Conservation (phyloP, 306 rosid genomes). For the Prinsepia uniflora region DNA sequence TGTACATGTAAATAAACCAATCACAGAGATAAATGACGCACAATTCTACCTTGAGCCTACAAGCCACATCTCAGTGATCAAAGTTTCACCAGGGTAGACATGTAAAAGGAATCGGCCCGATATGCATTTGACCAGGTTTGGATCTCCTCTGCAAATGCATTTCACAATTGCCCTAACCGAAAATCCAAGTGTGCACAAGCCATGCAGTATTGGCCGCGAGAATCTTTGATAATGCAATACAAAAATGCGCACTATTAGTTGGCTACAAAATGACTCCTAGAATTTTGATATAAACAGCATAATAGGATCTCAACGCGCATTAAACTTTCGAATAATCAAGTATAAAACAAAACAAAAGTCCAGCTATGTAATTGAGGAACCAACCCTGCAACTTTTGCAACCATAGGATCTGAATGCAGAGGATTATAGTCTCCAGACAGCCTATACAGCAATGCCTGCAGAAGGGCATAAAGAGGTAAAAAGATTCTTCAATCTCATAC, state of each 20-base stretch:
- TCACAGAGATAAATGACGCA: neutral
- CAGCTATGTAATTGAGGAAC: conserved; percentile 30
- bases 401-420: conserved; percentile 82
- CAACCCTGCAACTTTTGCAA: conserved; percentile 89
- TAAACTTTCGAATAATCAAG: neutral
- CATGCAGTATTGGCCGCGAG: conserved; percentile 86
- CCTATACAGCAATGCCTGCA: conserved; percentile 91
- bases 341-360: neutral
- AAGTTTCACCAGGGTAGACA: conserved; percentile 88
- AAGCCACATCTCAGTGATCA: conserved; percentile 95
- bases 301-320: neutral
- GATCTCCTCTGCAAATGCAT: conserved; percentile 72
- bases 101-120: conserved; percentile 77
- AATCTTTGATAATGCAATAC: conserved; percentile 46
- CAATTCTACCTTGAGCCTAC: conserved; percentile 57
- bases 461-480: conserved; percentile 19
- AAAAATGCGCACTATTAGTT: neutral
- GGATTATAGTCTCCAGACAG: conserved; percentile 90
- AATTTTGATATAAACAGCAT: neutral
- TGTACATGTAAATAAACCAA: neutral
- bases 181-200: conserved; percentile 88
- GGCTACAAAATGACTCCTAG: neutral
- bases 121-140: conserved; percentile 57
- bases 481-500: neutral
- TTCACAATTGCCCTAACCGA: conserved; percentile 84